A percentile compares a stretch with the other conserved stretches of the same genome.
Conservation (phyloP, 768 basidiomycete species). For the Wakefieldia striispora region DNA sequence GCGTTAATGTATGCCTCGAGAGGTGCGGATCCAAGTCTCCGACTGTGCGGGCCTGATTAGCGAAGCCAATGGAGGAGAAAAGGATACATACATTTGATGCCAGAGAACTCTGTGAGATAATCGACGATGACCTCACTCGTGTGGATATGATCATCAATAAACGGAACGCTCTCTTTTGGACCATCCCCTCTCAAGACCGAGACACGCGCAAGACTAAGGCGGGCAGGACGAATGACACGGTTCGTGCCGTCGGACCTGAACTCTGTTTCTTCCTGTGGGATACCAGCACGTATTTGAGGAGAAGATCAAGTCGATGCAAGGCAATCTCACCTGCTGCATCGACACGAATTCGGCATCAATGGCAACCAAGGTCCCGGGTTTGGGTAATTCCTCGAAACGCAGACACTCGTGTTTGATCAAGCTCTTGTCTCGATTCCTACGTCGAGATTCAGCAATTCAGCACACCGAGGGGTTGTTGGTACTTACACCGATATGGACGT, state of each 20-base stretch:
- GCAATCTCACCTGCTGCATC: slow-evolving; percentile 75
- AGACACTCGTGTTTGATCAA: slow-evolving; percentile 80
- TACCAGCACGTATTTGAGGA: background rate
- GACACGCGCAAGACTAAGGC: slow-evolving; percentile 90
- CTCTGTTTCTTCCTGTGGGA: slow-evolving; percentile 84
- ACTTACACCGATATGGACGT: slow-evolving; percentile 84
- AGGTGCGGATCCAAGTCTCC: slow-evolving; percentile 88
- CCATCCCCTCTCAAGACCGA: slow-evolving; percentile 91
- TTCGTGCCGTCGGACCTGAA: slow-evolving; percentile 93
- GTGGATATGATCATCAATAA: slow-evolving; percentile 98
- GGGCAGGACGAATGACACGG: slow-evolving; percentile 86
- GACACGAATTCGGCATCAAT: slow-evolving; percentile 99
- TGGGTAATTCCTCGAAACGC: slow-evolving; percentile 71
- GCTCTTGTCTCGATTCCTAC: slow-evolving; percentile 71
- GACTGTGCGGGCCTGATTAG: slow-evolving; percentile 42
- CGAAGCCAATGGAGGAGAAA: background rate
- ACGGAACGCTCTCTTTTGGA: slow-evolving; percentile 75
- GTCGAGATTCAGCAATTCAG: background rate
- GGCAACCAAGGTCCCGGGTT: slow-evolving; percentile 82
- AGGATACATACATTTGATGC: slow-evolving; percentile 75
- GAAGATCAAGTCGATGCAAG: background rate
- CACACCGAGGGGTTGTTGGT: background rate
- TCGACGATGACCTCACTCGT: slow-evolving; percentile 95
- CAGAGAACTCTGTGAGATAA: slow-evolving; percentile 96
- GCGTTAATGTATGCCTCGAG: slow-evolving; percentile 87